Base-by-base conservation (phyloP, 2,329 filamentous ascomycete species). In the Stromatinia cepivora region DNA sequence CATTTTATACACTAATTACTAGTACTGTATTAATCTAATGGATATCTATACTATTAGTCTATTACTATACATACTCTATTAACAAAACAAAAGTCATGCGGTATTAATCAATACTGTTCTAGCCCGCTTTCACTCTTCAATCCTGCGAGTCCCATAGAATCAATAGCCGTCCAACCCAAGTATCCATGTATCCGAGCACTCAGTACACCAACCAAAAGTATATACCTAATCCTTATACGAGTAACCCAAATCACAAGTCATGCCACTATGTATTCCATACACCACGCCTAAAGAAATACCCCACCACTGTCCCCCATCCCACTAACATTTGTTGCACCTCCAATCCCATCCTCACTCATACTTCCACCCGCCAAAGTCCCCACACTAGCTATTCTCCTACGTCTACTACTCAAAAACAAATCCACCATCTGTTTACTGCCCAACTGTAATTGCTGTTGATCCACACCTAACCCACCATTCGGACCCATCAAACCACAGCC, bases 361-460 rank as follows among this genome's bases (percentile, higher is more conserved):
- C 46, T 69, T 4, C 69, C 76, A n/a, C 74, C 75, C 8, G 81
- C 79, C 4, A 79, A 79, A 62, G 78, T 80, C 9, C 80, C 81
- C 9, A 39, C 53, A 17, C 80, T 81, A 34, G 78, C 76, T 50
- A 82, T 80, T 17, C 80, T 79, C 71, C 77, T 82, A 22, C 82
- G 80, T 25, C 85, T 80, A 59, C 81, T 85, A 70, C 79, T 85
- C 39, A 87, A 77, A 74, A 87, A 87, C 62, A 83, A 70, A 66
- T 87, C 84, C 10, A 87, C 84, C 82, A 87, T 86, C 54, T 79
- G 79, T 75, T 82, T 82, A 73, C 84, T 84, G 3, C 82, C 82
- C 70, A 81, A 76, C 0, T 76, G 76, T 70, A 81, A 76, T 0
- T 76, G 76, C 69, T 82, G 81, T 0, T 77, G 75, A 52, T 80